These are phyloP conservation scores for Nakaseomyces glabratus DNA, from an alignment of 1,139 yeast genomes.

Conservation along the genomic window DNA sequence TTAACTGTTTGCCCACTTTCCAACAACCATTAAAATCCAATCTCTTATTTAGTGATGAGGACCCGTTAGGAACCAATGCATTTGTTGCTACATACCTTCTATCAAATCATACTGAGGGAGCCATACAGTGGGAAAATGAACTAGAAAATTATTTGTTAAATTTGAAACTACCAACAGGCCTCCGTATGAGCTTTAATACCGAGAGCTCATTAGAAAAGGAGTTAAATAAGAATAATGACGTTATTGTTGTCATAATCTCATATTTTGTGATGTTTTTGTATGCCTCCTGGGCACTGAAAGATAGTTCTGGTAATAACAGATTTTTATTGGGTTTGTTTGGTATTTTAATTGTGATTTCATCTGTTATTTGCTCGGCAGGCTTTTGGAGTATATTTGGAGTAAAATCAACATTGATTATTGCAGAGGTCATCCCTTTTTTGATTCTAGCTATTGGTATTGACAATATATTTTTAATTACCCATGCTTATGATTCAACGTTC, in stretches of 20 bases:
- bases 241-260: conserved; percentile 59
- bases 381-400: conserved; percentile 65
- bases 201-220: conserved; percentile 80
- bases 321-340: conserved; percentile 75
- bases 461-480: conserved; percentile 77
- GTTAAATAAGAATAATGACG: conserved; percentile 71
- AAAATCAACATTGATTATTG: conserved; percentile 82
- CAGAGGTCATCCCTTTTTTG: conserved; percentile 94
- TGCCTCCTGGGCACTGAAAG: conserved; percentile 67
- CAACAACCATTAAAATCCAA: conserved; percentile 80
- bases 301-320: conserved; percentile 39
- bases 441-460: conserved; percentile 93
- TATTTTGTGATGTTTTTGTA: conserved; percentile 85
- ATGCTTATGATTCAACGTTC: conserved; percentile 56
- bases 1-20: conserved; percentile 79
- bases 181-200: conserved; percentile 66
- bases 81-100: conserved; percentile 65
- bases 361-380: conserved; percentile 78
- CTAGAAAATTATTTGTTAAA: conserved; percentile 49
- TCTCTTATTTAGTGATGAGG: conserved; percentile 57
- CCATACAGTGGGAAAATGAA: conserved; percentile 55
- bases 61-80: conserved; percentile 54
- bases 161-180: conserved; percentile 43
- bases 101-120: conserved; percentile 42
- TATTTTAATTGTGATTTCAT: conserved; percentile 65